Percentiles rank a stretch among this genome's conserved stretches.
phyloP scores from a whole-genome alignment of 2,329 filamentous ascomycete genomes.

The Calonectria hawksworthii region DNA sequence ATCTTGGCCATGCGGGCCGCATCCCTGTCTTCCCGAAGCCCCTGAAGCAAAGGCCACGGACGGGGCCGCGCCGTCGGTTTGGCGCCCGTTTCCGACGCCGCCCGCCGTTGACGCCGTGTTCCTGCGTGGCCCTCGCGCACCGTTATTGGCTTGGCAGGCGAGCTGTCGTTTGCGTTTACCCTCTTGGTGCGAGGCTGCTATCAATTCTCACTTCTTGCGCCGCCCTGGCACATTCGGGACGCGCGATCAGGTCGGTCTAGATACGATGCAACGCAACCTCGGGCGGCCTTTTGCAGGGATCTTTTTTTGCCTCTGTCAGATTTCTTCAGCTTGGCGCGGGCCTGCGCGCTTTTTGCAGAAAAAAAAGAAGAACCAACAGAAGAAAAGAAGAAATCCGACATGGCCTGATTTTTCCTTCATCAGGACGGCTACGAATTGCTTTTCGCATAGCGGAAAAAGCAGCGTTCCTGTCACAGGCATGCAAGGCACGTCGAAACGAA shows the following conservation, averaged over 20 bases:
- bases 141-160: not conserved
- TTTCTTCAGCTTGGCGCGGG: not conserved
- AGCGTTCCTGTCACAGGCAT: slow-evolving; percentile 3
- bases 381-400: not conserved
- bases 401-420: not conserved
- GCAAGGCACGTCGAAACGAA: slow-evolving; percentile 5
- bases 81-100: slow-evolving; percentile 3
- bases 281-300: not conserved
- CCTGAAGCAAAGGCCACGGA: not conserved
- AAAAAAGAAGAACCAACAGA: not conserved
- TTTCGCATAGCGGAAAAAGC: slow-evolving; percentile 3
- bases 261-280: slow-evolving; percentile 4
- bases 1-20: not conserved
- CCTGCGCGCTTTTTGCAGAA: not conserved
- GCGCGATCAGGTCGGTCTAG: not conserved
- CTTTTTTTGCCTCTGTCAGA: not conserved
- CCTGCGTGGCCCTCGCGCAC: not conserved
- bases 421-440: not conserved
- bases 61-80: not conserved
- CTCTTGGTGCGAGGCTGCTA: not conserved
- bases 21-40: not conserved
- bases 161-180: not conserved
- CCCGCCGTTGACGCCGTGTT: not conserved
- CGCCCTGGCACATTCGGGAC: not conserved
- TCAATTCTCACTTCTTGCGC: slow-evolving; percentile 3